Percentiles rank a stretch among this genome's conserved stretches.
These are phyloP conservation scores for Cryphonectria nitschkei DNA, from an alignment of 2,329 filamentous ascomycete genomes.

Conservation along the genomic window DNA sequence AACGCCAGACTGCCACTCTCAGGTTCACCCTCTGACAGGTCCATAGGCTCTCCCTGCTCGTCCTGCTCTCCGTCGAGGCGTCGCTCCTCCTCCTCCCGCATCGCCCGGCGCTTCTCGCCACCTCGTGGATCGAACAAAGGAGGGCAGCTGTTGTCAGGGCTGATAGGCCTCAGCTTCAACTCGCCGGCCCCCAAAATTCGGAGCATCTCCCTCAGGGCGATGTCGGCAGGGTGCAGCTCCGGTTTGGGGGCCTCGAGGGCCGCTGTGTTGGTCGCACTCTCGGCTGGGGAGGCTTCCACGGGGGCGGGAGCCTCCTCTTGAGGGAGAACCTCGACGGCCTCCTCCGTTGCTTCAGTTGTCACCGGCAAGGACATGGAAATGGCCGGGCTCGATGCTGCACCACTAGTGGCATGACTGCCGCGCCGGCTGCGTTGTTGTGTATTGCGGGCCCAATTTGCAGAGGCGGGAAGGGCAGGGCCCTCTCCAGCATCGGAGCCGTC, in stretches of 20 bases:
- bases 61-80: constrained; percentile 53
- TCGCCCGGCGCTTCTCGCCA: constrained; percentile 77
- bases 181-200: constrained; percentile 29
- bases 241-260: constrained; percentile 10
- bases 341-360: constrained; percentile 54
- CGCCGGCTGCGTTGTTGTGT: constrained; percentile 68
- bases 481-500: constrained; percentile 77
- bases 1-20: constrained; percentile 86
- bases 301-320: constrained; percentile 40
- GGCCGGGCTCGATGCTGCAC: constrained; percentile 80
- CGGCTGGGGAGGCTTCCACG: constrained; percentile 27
- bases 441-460: constrained; percentile 88
- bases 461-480: constrained; percentile 86
- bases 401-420: constrained; percentile 80
- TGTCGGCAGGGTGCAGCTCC: constrained; percentile 20
- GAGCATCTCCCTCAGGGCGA: constrained; percentile 26
- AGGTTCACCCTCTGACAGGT: constrained; percentile 70
- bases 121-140: constrained; percentile 83
- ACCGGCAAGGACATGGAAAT: constrained; percentile 63
- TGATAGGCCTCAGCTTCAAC: constrained; percentile 20
- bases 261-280: neutral
- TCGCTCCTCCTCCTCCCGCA: constrained; percentile 72
- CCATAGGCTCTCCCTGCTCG: constrained; percentile 41
- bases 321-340: constrained; percentile 43
- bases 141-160: constrained; percentile 46